Evolutionary conservation across 2,329 filamentous ascomycete genomes (phyloP).

Genomic region (Apiospora arundinis): DNA sequence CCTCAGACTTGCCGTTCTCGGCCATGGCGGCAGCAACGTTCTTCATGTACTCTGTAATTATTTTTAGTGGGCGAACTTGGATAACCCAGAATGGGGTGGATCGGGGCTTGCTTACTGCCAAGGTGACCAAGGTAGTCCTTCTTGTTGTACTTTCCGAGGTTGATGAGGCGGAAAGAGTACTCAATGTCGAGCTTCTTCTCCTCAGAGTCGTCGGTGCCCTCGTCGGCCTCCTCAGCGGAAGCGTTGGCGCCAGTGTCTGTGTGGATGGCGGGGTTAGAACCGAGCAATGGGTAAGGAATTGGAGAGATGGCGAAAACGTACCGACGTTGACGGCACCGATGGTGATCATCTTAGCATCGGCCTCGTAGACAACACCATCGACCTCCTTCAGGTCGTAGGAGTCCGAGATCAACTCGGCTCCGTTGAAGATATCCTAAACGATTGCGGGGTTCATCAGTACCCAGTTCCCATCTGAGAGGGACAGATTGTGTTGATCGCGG

Average conservation of each 20-base stretch:
- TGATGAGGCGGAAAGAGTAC: constrained; percentile 87
- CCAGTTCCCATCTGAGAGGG: not conserved
- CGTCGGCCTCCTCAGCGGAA: constrained; percentile 88
- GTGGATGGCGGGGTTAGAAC: not conserved
- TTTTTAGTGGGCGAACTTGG: not conserved
- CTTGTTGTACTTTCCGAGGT: constrained; percentile 81
- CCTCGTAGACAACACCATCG: constrained; percentile 84
- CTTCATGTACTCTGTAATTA: constrained; percentile 82
- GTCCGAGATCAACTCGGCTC: constrained; percentile 89
- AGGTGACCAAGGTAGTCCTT: constrained; percentile 83
- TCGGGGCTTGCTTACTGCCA: constrained; percentile 68
- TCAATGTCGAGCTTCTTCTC: constrained; percentile 91
- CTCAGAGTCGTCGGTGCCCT: constrained; percentile 71
- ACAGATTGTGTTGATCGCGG: not conserved
- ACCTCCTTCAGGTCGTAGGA: constrained; percentile 84
- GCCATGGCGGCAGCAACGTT: constrained; percentile 75
- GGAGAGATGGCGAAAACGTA: constrained; percentile 50
- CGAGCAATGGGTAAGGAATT: not conserved
- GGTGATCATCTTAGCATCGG: constrained; percentile 89
- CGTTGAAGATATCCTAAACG: constrained; percentile 81
- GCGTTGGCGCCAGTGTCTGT: constrained; percentile 93
- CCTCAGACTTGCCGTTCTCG: constrained; percentile 65
- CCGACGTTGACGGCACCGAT: constrained; percentile 76
- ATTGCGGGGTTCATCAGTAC: constrained; percentile 25
- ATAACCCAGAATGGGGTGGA: constrained; percentile 22